Evolutionary conservation across 202 grass and related monocot species (phyloP).

Genomic region (Setaria viridis): DNA sequence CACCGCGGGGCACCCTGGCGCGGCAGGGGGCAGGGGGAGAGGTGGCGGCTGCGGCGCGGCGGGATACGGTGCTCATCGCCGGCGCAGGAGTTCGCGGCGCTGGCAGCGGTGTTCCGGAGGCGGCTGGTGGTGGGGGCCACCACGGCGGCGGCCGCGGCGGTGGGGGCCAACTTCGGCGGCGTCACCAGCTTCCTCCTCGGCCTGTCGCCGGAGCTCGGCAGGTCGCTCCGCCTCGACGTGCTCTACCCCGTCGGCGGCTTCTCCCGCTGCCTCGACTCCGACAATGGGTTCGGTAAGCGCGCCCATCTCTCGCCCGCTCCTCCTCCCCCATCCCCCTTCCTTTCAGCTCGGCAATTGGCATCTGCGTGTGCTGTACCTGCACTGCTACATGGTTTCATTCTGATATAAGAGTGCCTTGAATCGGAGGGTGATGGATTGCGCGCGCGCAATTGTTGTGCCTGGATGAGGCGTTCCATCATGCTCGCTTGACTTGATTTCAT

Average conservation of each 20-base stretch:
- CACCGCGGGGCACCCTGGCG: not conserved
- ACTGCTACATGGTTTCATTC: not conserved
- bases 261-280: constrained; percentile 80
- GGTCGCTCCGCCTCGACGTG: constrained; percentile 79
- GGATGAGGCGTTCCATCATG: not conserved
- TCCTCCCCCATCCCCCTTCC: not conserved
- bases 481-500: not conserved
- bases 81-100: constrained; percentile 68
- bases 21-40: not conserved
- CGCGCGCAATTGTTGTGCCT: not conserved
- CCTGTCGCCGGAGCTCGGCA: constrained; percentile 72
- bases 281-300: constrained; percentile 70
- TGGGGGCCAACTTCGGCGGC: constrained; percentile 87
- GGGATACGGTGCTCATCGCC: constrained; percentile 46
- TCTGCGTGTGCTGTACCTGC: not conserved
- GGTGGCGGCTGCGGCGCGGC: not conserved
- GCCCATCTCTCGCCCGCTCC: not conserved
- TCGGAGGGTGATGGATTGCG: not conserved
- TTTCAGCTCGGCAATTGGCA: not conserved
- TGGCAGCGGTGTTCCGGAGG: constrained; percentile 78
- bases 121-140: constrained; percentile 61
- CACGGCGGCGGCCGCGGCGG: constrained; percentile 63
- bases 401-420: not conserved
- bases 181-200: constrained; percentile 92
- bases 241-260: constrained; percentile 89